Percentiles rank a stretch among this genome's conserved stretches.
phyloP scores from a whole-genome alignment of 2,329 filamentous ascomycete species.

The Colletotrichum tropicale region DNA sequence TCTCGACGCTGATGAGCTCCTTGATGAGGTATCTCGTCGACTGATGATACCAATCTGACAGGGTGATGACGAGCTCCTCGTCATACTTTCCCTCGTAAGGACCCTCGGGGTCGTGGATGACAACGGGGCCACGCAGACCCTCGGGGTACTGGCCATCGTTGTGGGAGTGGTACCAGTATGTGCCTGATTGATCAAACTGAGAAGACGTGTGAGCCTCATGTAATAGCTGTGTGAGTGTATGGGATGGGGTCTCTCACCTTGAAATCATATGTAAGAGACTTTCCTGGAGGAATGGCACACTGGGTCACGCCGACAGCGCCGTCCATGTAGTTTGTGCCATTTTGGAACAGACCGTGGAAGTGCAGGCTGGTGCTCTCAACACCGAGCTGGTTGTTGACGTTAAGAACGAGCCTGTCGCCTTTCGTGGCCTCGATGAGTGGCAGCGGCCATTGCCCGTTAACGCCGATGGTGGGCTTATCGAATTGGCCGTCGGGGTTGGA shows the following conservation, averaged over 20 bases:
- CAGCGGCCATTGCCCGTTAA: conserved; percentile 70
- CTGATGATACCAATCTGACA: conserved; percentile 67
- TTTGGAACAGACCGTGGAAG: conserved; percentile 68
- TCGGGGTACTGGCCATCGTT: conserved; percentile 59
- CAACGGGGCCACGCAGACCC: conserved; percentile 59
- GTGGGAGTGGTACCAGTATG: conserved; percentile 63
- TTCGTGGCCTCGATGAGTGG: conserved; percentile 61
- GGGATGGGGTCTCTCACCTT: conserved; percentile 38
- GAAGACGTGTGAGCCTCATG: neutral
- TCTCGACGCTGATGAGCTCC: conserved; percentile 49
- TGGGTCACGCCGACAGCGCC: conserved; percentile 62
- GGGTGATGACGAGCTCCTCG: conserved; percentile 58
- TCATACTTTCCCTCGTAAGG: conserved; percentile 54
- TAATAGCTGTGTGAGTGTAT: neutral
- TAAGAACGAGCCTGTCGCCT: conserved; percentile 56
- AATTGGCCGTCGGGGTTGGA: conserved; percentile 64
- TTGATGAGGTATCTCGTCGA: conserved; percentile 53
- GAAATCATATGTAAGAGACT: conserved; percentile 62
- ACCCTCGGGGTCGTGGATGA: conserved; percentile 56
- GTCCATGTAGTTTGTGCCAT: conserved; percentile 64
- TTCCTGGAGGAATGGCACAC: conserved; percentile 58
- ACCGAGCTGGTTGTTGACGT: conserved; percentile 52
- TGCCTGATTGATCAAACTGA: conserved; percentile 28
- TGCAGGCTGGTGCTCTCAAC: conserved; percentile 58
- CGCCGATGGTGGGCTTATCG: conserved; percentile 63